A percentile compares a stretch with the other conserved stretches of the same genome.
These are phyloP conservation scores for Pseudogymnoascus verrucosus DNA, from an alignment of 2,329 filamentous ascomycete species.

Conservation along the genomic window DNA sequence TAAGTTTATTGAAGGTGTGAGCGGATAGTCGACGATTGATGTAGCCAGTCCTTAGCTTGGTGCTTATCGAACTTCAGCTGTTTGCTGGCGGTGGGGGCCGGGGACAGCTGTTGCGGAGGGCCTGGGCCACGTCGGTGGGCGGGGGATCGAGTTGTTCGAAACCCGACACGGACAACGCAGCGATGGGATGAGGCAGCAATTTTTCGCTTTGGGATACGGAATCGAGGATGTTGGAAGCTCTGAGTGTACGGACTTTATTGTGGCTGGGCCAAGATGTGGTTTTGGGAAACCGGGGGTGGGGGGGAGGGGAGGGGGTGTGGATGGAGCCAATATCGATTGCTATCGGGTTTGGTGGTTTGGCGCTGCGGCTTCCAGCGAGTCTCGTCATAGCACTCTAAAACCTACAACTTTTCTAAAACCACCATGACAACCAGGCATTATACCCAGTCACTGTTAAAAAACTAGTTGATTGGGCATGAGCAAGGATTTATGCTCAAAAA, in stretches of 20 bases:
- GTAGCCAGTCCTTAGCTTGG: background rate
- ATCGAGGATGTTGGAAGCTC: background rate
- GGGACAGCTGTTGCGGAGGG: background rate
- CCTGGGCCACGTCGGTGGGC: background rate
- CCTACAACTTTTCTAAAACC: background rate
- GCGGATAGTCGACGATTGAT: slow-evolving; percentile 4
- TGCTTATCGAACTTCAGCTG: slow-evolving; percentile 5
- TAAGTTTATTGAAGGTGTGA: background rate
- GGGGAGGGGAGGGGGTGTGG: background rate
- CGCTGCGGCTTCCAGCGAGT: background rate
- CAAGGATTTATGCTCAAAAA: background rate
- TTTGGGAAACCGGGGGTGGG: background rate
- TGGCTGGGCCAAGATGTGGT: background rate
- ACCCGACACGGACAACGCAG: slow-evolving; percentile 5
- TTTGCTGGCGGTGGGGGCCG: slow-evolving; percentile 4
- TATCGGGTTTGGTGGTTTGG: background rate
- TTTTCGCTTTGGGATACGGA: background rate
- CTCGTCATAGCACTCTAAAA: slow-evolving; percentile 1
- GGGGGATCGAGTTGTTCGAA: background rate
- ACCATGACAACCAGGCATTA: background rate
- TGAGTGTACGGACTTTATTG: background rate
- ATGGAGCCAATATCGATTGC: slow-evolving; percentile 3
- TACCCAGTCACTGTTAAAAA: background rate
- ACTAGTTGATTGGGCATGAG: background rate
- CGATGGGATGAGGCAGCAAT: slow-evolving; percentile 1